Conservation (phyloP, 75 land plant species). For the Pinus taeda region DNA sequence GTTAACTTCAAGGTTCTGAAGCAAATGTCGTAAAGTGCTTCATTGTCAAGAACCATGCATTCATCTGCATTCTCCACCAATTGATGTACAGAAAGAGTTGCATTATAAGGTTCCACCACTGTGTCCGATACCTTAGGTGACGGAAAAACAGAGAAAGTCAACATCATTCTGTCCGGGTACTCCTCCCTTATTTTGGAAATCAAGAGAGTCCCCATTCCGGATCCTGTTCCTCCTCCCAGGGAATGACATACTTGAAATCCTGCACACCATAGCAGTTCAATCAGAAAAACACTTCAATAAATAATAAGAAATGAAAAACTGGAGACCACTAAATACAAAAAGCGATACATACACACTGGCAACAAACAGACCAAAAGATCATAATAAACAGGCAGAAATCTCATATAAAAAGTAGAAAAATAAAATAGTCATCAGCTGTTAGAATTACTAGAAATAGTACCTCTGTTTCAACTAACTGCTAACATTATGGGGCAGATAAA, state of each 20-base stretch:
- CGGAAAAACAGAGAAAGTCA: conserved; percentile 76
- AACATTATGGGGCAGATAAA: too few species aligned
- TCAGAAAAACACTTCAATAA: not conserved
- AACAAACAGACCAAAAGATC: too few species aligned
- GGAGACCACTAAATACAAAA: too few species aligned
- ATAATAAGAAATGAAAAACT: too few species aligned
- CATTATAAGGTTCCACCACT: conserved; percentile 74
- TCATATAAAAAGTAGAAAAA: too few species aligned
- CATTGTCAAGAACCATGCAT: conserved; percentile 73
- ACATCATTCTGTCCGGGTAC: conserved; percentile 75
- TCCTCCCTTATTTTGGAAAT: conserved; percentile 69
- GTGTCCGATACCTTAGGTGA: conserved; percentile 80
- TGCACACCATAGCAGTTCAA: conserved; percentile 10
- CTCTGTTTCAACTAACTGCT: too few species aligned
- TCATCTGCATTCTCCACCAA: conserved; percentile 74
- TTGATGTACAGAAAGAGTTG: conserved; percentile 80
- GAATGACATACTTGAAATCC: conserved; percentile 76
- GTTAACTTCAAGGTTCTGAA: conserved; percentile 58
- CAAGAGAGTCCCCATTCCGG: conserved; percentile 60
- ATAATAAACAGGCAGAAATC: too few species aligned
- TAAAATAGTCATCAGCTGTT: too few species aligned
- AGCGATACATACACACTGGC: too few species aligned
- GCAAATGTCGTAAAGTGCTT: conserved; percentile 67
- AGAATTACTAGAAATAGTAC: too few species aligned
- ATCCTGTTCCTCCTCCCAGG: conserved; percentile 65